Percentiles rank a stretch among this genome's conserved stretches.
Conservation (phyloP, 139 green algal genomes). For the Asterochloris erici region DNA sequence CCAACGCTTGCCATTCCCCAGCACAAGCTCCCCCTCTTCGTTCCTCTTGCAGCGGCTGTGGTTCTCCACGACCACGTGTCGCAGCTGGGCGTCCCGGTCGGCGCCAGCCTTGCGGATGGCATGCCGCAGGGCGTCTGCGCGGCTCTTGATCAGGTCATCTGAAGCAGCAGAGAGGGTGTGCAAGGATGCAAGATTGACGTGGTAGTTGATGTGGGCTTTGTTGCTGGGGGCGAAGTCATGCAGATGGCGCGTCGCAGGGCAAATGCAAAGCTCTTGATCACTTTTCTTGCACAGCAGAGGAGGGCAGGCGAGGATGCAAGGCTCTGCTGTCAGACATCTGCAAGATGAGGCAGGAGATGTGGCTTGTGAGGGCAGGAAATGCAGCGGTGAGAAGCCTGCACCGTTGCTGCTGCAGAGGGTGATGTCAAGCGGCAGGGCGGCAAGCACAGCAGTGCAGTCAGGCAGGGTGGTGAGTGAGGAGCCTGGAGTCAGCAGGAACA, state of each 20-base stretch:
- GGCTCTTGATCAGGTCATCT: slow-evolving; percentile 27
- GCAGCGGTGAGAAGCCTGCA: no score
- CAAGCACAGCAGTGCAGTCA: no score
- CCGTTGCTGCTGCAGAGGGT: no score
- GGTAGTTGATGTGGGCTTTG: background rate
- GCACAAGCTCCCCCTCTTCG: slow-evolving; percentile 58
- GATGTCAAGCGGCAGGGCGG: no score
- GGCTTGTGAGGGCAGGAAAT: no score
- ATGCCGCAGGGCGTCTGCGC: slow-evolving; percentile 17
- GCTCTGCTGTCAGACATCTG: background rate
- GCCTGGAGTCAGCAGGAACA: background rate
- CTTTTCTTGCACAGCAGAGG: background rate
- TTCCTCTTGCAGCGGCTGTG: slow-evolving; percentile 55
- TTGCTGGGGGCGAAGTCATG: background rate
- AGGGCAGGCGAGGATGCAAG: background rate
- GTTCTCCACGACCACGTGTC: slow-evolving; percentile 65
- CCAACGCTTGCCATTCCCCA: slow-evolving; percentile 35
- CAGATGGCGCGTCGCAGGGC: slow-evolving; percentile 11
- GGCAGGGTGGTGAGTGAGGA: no score
- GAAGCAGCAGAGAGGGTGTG: background rate
- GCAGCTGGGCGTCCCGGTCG: slow-evolving; percentile 26
- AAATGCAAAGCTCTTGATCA: background rate
- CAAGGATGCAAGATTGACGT: background rate
- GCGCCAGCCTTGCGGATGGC: slow-evolving; percentile 25
- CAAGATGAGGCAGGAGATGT: no score